A percentile compares a stretch with the other conserved stretches of the same genome.
These are phyloP conservation scores for Begonia fuchsioides DNA, from an alignment of 306 rosid species.

Conservation along the genomic window DNA sequence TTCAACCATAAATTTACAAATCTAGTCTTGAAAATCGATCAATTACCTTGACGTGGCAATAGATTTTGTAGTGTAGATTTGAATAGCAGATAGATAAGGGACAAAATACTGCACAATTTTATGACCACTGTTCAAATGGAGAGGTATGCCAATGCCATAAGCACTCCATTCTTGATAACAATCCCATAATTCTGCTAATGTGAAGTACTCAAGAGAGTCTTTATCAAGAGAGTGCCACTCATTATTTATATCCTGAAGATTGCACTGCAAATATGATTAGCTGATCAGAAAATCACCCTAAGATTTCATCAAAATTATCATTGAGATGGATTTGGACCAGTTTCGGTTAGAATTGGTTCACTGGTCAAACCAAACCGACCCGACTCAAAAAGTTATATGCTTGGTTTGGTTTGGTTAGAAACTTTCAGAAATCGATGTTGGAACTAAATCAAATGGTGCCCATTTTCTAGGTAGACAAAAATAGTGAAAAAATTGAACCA, in stretches of 20 bases:
- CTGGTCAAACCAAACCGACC: no score
- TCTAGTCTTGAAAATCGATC: not conserved
- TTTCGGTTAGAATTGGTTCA: no score
- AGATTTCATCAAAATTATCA: not conserved
- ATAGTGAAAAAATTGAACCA: no score
- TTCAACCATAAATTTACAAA: not conserved
- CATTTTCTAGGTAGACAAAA: no score
- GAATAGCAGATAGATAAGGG: constrained; percentile 69
- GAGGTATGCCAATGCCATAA: constrained; percentile 40
- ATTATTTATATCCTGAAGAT: constrained; percentile 31
- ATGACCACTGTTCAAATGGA: constrained; percentile 30
- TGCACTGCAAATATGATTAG: constrained; percentile 21
- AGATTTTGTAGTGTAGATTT: constrained; percentile 41
- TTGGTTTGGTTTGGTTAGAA: no score
- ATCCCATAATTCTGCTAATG: constrained; percentile 47
- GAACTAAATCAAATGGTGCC: no score
- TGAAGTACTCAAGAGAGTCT: constrained; percentile 34
- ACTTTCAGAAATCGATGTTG: no score
- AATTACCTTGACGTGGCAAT: constrained; percentile 30
- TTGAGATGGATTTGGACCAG: constrained; percentile 1
- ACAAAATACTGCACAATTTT: constrained; percentile 39
- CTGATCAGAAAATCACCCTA: not conserved
- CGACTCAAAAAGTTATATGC: no score
- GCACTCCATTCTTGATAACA: constrained; percentile 82
- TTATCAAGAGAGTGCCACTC: constrained; percentile 43